Conservation (phyloP, 2,329 filamentous ascomycete genomes). For the Zymoseptoria tritici region DNA sequence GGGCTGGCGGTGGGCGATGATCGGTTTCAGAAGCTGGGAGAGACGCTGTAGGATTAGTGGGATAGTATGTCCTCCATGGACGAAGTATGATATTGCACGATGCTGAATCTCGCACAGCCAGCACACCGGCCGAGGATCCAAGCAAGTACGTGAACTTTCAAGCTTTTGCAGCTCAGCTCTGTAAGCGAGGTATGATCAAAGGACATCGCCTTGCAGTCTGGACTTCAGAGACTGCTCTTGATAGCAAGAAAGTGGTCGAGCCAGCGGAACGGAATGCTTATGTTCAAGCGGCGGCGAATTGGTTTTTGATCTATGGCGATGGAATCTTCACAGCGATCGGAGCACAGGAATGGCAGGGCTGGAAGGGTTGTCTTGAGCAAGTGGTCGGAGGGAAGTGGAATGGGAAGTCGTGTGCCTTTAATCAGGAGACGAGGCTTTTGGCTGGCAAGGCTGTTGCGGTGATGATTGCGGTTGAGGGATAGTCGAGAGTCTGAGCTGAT, state of each 20-base stretch:
- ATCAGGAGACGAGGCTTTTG: neutral
- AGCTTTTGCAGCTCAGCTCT: neutral
- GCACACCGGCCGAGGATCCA: neutral
- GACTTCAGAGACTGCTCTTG: neutral
- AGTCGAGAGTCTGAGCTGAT: no score
- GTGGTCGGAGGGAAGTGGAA: neutral
- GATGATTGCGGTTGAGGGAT: neutral
- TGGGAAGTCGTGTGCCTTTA: neutral
- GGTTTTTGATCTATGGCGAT: neutral
- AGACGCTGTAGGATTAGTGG: neutral
- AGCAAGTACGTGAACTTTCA: slow-evolving; percentile 2
- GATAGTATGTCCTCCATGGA: neutral
- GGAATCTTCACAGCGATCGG: neutral
- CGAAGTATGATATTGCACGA: neutral
- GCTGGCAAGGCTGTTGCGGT: slow-evolving; percentile 1
- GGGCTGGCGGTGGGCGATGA: neutral
- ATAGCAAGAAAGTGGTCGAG: neutral
- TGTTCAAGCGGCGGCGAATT: neutral
- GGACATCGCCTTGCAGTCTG: neutral
- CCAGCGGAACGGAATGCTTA: neutral
- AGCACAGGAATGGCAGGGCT: neutral
- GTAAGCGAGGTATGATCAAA: neutral
- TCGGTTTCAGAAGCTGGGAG: neutral
- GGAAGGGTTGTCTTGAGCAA: neutral
- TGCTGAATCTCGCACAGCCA: neutral